Evolutionary conservation across 495 filamentous ascomycete genomes (phyloP), one percentile per base, ranked within the genome.

Genomic region (Penicillium egyptiacum): DNA sequence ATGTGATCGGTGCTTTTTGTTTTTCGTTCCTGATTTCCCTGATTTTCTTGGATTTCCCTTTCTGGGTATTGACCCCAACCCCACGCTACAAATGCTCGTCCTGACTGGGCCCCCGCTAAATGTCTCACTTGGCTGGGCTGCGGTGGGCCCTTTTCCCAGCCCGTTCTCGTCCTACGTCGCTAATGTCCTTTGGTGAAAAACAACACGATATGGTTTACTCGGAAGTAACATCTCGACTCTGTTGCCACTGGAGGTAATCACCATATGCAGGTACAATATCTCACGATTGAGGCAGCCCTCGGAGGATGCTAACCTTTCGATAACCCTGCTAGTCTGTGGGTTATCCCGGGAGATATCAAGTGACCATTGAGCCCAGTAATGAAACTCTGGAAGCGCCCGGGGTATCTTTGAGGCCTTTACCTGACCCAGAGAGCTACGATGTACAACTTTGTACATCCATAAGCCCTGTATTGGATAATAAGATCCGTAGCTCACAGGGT

Each of bases 101-200:
- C 31, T 39, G 31, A 23, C 26, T 45, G 19, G 22, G 17, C 37
- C 25, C 50, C 58, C 40, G 58, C 47, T 51, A 40, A 52, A 57
- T 64, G 61, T 64, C 61, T 64, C 61, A 64, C 61, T 58, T 53
- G 42, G 19, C 17, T 48, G 30, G 57, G 44, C 47, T 35, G 22
- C 17, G 25, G 42, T 47, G 57, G 50, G 53, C 31, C 45, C 20
- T 12, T 22, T 42, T 12, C 0, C 1, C 0, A 22, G 28, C 26
- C 31, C 20, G 4, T 25, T 20, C 23, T 52, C 14, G 9, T 26
- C 31, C 30, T 2, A 26, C 31, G 31, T 22, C 26, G 31, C n/a
- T n/a, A n/a, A n/a, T 28, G 28, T 20, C 14, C 11, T 5, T n/a
- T 22, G 2, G 8, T 28, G 8, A 16, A 30, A 8, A 17, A 28